These are phyloP conservation scores for Colletotrichum neosansevieriae DNA, from an alignment of 2,329 filamentous ascomycete genomes.

Conservation along the genomic window DNA sequence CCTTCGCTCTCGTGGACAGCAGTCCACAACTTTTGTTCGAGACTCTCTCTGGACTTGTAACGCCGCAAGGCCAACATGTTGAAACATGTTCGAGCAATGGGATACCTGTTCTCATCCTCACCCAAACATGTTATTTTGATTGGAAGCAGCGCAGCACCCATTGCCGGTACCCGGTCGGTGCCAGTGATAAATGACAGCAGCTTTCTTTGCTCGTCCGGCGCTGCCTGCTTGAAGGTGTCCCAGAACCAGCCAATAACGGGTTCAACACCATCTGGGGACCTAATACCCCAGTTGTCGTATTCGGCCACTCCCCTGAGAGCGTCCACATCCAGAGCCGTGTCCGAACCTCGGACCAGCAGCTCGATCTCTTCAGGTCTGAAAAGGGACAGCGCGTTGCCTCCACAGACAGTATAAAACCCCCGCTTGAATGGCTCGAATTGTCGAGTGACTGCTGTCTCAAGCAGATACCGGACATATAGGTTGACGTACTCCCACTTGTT, in stretches of 20 bases:
- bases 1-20: conserved; percentile 93
- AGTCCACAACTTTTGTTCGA: conserved; percentile 82
- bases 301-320: conserved; percentile 81
- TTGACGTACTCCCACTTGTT: conserved; percentile 91
- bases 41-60: conserved; percentile 73
- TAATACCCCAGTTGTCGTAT: conserved; percentile 82
- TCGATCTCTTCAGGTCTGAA: conserved; percentile 95
- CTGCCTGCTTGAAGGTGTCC: conserved; percentile 78
- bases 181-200: conserved; percentile 90
- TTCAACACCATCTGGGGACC: conserved; percentile 68
- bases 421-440: conserved; percentile 96
- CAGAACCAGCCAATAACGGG: conserved; percentile 88
- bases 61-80: conserved; percentile 84
- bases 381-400: conserved; percentile 86
- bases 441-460: conserved; percentile 81
- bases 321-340: conserved; percentile 83
- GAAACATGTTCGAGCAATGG: conserved; percentile 91
- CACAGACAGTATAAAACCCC: conserved; percentile 92
- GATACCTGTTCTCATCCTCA: conserved; percentile 79
- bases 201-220: conserved; percentile 77
- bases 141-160: conserved; percentile 82
- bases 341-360: conserved; percentile 84
- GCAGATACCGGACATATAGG: conserved; percentile 82
- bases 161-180: conserved; percentile 89
- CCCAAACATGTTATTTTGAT: conserved; percentile 83